Conservation (phyloP, 208 protist species). For the Crithidia thermophila region DNA sequence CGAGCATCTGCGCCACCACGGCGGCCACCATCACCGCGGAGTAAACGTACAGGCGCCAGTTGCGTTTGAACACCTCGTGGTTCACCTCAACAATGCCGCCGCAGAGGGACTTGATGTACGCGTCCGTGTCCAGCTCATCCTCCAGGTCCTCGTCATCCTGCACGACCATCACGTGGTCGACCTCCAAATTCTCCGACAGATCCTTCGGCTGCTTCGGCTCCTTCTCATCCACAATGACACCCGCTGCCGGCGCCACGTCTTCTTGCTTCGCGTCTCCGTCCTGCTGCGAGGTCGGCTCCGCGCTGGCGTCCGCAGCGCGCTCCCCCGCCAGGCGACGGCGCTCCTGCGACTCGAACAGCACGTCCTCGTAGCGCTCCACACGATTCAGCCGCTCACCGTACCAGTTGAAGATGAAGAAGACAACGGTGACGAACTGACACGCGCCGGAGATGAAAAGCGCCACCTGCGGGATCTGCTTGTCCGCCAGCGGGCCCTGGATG, state of each 20-base stretch:
- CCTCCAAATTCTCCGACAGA: conserved; percentile 22
- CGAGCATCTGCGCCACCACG: conserved; percentile 16
- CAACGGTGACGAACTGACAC: conserved; percentile 42
- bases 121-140: conserved; percentile 3
- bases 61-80: conserved; percentile 20
- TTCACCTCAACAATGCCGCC: conserved; percentile 25
- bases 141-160: conserved; percentile 4
- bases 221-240: no score
- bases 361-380: conserved; percentile 46
- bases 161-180: neutral
- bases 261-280: no score
- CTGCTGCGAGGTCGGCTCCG: neutral
- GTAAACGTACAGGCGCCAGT: conserved; percentile 34
- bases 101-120: conserved; percentile 25
- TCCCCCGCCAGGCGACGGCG: neutral
- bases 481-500: conserved; percentile 56
- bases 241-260: no score
- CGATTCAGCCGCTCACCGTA: conserved; percentile 61
- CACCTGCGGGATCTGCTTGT: conserved; percentile 37
- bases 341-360: conserved; percentile 20
- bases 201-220: neutral
- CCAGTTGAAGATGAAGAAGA: conserved; percentile 74
- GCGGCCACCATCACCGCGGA: conserved; percentile 28
- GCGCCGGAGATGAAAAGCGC: conserved; percentile 47
- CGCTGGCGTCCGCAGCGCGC: neutral